Base-by-base conservation (phyloP, 164 flowering plant species). In the Annona cherimola region DNA sequence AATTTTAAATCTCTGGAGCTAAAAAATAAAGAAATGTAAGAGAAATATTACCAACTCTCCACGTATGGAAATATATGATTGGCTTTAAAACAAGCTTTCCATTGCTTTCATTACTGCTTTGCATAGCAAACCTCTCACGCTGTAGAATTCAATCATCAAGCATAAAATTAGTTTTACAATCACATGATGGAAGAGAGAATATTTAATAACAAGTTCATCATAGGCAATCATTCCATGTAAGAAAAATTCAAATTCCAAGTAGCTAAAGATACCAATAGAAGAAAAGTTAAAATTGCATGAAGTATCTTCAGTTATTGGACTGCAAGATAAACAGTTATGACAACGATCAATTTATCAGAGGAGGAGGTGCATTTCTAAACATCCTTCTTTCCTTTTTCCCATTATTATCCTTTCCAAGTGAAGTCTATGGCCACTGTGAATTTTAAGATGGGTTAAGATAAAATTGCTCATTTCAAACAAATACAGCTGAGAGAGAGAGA, bases 1-100 rank as follows among this genome's bases (percentile, higher is more conserved):
- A 11, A 50, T 50, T 50, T 50, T 26, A 26, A 26, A 26, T 26
- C 57, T 16, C 14, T 50, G 14, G 57, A 50, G 57, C 57, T 50
- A 50, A 50, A 50, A 9, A 11, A 50, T 12, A 11, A 50, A 50
- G 14, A 75, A 18, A 43, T 61, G 35, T 26, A 74, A 45, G 65
- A 69, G 12, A n/a, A 67, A 75, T 1, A 46, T 42, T 89, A 92
- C 99, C 99, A 75, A 89, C 78, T 90, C 98, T 86, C 99, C 99
- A 95, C 35, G 93, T 84, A 66, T 88, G 97, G 76, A 91, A 93
- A 81, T 88, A 73, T 78, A 89, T 84, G 57, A 93, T 91, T 45
- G 99, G 98, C 81, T 88, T 95, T 81, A 79, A 60, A 2, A 78
- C 71, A 72, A 76, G 71, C 75, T 87, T 91, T 66, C 89, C 90